Evolutionary conservation across 1,284 basidiomycete species (phyloP).

Genomic region (Meripilus lineatus): DNA sequence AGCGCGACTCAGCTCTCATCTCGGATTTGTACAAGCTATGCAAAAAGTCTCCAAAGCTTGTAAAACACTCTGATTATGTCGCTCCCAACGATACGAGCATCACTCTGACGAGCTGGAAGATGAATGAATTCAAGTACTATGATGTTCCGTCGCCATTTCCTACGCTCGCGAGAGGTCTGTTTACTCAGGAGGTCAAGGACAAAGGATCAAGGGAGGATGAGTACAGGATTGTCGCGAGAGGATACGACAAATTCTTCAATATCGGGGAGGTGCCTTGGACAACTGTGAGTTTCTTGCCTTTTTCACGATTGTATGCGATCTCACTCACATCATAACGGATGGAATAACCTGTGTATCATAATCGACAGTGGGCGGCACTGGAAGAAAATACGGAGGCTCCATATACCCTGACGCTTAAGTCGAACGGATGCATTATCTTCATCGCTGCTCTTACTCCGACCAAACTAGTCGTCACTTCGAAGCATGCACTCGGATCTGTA

Average conservation of each 20-base stretch:
- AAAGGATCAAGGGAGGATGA: constrained; percentile 25
- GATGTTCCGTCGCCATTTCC: constrained; percentile 87
- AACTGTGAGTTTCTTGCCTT: constrained; percentile 53
- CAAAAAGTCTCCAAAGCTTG: constrained; percentile 51
- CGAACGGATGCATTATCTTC: constrained; percentile 98
- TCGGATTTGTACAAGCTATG: constrained; percentile 22
- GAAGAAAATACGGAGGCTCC: constrained; percentile 71
- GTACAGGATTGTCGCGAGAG: constrained; percentile 81
- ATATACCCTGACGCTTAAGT: constrained; percentile 90
- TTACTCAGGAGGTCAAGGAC: constrained; percentile 50
- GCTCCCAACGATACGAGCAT: constrained; percentile 52
- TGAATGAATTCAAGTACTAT: constrained; percentile 94
- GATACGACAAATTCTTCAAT: constrained; percentile 99
- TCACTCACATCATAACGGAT: too few species aligned
- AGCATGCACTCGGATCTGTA: constrained; percentile 77
- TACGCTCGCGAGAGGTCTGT: constrained; percentile 85
- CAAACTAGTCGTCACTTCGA: constrained; percentile 86
- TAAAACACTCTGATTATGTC: constrained; percentile 48
- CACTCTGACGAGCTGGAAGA: constrained; percentile 83
- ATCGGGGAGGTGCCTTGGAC: constrained; percentile 95
- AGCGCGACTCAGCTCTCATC: constrained; percentile 1
- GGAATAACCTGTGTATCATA: too few species aligned
- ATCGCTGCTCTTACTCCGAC: constrained; percentile 79
- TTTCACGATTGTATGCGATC: too few species aligned
- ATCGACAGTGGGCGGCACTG: constrained; percentile 72